These are phyloP conservation scores for Coemansia sp. DNA, from an alignment of 192 early-diverging fungal genomes.

Conservation along the genomic window DNA sequence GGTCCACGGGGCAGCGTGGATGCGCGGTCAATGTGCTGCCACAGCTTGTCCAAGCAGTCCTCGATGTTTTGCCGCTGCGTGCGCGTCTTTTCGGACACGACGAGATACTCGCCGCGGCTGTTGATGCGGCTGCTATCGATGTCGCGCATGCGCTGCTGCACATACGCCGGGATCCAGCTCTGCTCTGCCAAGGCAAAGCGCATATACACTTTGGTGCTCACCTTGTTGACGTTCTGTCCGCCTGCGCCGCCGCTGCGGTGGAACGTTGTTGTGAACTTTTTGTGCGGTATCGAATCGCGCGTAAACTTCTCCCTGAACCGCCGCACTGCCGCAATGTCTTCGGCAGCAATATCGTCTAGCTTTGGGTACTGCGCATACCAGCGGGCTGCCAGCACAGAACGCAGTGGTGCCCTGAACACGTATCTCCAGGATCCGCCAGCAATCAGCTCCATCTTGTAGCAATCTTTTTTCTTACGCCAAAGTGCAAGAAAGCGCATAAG, in stretches of 20 bases:
- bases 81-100: slow-evolving; percentile 74
- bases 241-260: slow-evolving; percentile 81
- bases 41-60: slow-evolving; percentile 75
- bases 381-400: background rate
- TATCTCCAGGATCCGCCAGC: background rate
- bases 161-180: slow-evolving; percentile 73
- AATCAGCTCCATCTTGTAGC: background rate
- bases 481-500: no score
- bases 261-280: slow-evolving; percentile 59
- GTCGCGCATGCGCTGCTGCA: slow-evolving; percentile 59
- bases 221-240: slow-evolving; percentile 94
- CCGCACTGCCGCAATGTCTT: slow-evolving; percentile 50
- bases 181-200: slow-evolving; percentile 66
- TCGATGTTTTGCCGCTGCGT: slow-evolving; percentile 76
- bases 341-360: slow-evolving; percentile 28
- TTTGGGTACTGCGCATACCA: slow-evolving; percentile 2
- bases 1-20: slow-evolving; percentile 68
- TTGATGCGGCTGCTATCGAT: slow-evolving; percentile 63
- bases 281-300: slow-evolving; percentile 63
- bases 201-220: slow-evolving; percentile 85
- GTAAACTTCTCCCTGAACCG: slow-evolving; percentile 56
- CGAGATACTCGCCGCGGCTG: slow-evolving; percentile 69
- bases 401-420: background rate
- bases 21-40: slow-evolving; percentile 59
- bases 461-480: no score